phyloP scores from a whole-genome alignment of 108 stramenopile species.

The Parmales sp. region DNA sequence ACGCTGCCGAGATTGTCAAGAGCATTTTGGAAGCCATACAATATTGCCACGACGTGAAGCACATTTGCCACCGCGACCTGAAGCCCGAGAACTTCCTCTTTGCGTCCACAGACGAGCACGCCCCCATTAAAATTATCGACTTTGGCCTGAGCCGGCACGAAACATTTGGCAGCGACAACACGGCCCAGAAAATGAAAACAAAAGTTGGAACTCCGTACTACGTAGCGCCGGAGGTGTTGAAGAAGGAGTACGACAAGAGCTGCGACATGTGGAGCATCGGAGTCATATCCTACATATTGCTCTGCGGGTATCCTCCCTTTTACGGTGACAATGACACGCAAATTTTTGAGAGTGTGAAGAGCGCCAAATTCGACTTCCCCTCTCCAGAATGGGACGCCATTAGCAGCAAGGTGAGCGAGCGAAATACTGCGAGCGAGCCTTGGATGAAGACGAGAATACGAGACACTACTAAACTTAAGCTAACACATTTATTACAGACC shows the following conservation, averaged over 20 bases:
- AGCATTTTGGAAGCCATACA: constrained; percentile 82
- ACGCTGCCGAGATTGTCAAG: constrained; percentile 69
- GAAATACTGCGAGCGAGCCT: too few species aligned
- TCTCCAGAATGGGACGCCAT: constrained; percentile 75
- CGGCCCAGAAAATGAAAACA: constrained; percentile 68
- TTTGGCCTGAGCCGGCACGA: constrained; percentile 93
- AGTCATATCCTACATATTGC: constrained; percentile 79
- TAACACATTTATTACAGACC: too few species aligned
- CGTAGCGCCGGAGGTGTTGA: constrained; percentile 80
- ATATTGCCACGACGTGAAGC: constrained; percentile 86
- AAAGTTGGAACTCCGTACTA: constrained; percentile 77
- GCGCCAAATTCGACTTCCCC: constrained; percentile 63
- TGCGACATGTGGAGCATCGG: constrained; percentile 97
- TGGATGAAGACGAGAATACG: too few species aligned
- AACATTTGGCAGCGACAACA: constrained; percentile 29
- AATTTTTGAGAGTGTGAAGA: constrained; percentile 53
- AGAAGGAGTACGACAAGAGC: constrained; percentile 75
- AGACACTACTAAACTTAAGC: too few species aligned
- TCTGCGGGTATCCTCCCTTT: constrained; percentile 78
- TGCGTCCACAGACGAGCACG: constrained; percentile 55
- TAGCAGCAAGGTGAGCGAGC: constrained; percentile 29
- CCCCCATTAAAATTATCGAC: constrained; percentile 92
- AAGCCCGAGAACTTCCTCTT: constrained; percentile 95
- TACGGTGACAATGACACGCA: constrained; percentile 40
- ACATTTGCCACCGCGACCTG: constrained; percentile 91